Evolutionary conservation across 768 basidiomycete genomes (phyloP), one percentile per base, ranked within the genome.

Genomic region (Lepiota brunneoincarnata): DNA sequence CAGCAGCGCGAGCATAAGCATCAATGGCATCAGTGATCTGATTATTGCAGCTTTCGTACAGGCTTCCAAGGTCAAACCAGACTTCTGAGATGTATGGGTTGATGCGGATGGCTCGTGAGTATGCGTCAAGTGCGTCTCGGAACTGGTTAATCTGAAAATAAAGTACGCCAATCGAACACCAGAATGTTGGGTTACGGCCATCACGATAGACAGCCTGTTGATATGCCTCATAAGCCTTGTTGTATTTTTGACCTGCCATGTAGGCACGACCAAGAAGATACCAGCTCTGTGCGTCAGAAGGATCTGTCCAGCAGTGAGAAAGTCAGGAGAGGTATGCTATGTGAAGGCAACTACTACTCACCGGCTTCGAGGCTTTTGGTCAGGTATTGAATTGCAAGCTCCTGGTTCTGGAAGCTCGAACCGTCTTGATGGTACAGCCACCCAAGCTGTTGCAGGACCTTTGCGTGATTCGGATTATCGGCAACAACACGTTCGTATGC

Each of bases 101-200:
- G 73, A 99, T 95, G 58, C 96, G 88, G 63, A 99, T 98, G 10
- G 97, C 97, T 14, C 96, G 90, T 24, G 97, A 98, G 71, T 99
- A 99, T 9, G 97, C 97, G 64, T 99, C 97, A 35, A 99, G 86
- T 2, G 96, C 96, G 65, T 99, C 97, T 49, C 95, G 93, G 76
- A 92, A 99, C 67, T 99, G 97, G 72, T 98, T 98, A 76, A 99
- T 98, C 68, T 99, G 95, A 80, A 97, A 99, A 69, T 99, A 99
- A 1, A 99, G 81, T 0, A 99, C 97, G 43, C 97, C 97, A 64
- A 99, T 99, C 20, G 93, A 96, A 68, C 96, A 98, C 97, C 97
- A 98, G 72, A 98, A 99, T 0, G 97, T 98, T 0, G 97, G 97
- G 67, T 98, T 99, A 55, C 94, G 91, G 18, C 96, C 97, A 64